A percentile compares a stretch with the other conserved stretches of the same genome.
Evolutionary conservation across 2,329 filamentous ascomycete genomes (phyloP).

Genomic region (Paraphaeosphaeria minitans): DNA sequence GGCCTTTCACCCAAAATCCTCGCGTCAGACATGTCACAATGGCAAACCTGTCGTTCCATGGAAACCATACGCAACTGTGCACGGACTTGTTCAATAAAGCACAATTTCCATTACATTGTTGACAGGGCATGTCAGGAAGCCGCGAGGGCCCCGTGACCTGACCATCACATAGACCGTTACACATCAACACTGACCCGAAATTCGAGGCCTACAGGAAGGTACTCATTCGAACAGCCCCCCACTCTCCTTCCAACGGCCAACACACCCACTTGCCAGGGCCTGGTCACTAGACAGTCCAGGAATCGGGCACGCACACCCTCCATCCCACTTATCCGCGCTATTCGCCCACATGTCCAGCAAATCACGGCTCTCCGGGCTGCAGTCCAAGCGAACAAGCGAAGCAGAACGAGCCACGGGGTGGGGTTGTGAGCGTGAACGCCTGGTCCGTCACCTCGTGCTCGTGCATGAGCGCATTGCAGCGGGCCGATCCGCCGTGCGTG

Average conservation of each 20-base stretch:
- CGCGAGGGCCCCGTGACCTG: conserved; percentile 4
- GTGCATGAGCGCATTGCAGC: conserved; percentile 38
- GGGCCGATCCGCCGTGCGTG: conserved; percentile 38
- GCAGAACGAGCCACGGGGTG: conserved; percentile 17
- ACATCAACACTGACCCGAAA: conserved; percentile 19
- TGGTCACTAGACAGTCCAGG: not conserved
- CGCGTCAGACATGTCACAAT: not conserved
- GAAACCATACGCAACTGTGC: not conserved
- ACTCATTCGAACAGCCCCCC: conserved; percentile 14
- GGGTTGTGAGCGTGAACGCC: conserved; percentile 20
- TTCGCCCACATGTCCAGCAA: conserved; percentile 18
- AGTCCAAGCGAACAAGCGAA: conserved; percentile 12
- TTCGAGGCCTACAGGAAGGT: conserved; percentile 7
- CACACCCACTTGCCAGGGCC: not conserved
- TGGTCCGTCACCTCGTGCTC: conserved; percentile 35
- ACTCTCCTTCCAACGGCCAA: conserved; percentile 13
- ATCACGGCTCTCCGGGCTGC: conserved; percentile 18
- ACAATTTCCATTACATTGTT: conserved; percentile 4
- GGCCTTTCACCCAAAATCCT: not conserved
- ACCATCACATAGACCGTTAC: conserved; percentile 27
- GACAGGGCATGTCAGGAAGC: not conserved
- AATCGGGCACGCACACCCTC: conserved; percentile 5
- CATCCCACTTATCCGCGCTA: conserved; percentile 12
- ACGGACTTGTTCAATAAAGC: not conserved
- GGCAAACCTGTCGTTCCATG: not conserved